Conservation (phyloP, 495 filamentous ascomycete genomes). For the Aspergillus wentii region DNA sequence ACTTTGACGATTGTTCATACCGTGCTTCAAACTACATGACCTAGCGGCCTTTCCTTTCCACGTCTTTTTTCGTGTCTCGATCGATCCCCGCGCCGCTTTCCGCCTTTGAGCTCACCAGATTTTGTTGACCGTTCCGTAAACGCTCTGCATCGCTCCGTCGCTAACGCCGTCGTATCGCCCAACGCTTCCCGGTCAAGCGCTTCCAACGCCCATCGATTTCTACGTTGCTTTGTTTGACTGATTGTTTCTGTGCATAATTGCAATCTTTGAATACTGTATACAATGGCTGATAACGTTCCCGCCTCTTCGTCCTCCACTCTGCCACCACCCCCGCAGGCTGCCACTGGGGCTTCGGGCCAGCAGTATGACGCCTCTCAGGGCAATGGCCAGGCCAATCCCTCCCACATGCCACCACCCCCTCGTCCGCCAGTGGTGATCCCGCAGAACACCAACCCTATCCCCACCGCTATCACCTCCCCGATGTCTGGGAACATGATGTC, state of each 20-base stretch:
- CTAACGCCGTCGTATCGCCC: slow-evolving; percentile 13
- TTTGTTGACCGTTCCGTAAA: slow-evolving; percentile 18
- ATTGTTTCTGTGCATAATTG: slow-evolving; percentile 15
- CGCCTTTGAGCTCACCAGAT: slow-evolving; percentile 17
- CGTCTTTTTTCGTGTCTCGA: slow-evolving; percentile 8
- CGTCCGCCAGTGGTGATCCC: slow-evolving; percentile 86
- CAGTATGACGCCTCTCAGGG: slow-evolving; percentile 61
- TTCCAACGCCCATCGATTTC: slow-evolving; percentile 12
- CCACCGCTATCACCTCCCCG: slow-evolving; percentile 85
- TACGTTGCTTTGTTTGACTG: slow-evolving; percentile 13
- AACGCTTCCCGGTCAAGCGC: slow-evolving; percentile 10
- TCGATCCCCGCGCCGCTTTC: slow-evolving; percentile 19
- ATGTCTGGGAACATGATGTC: slow-evolving; percentile 79
- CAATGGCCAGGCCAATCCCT: slow-evolving; percentile 54
- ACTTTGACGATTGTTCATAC: slow-evolving; percentile 7
- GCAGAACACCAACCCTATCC: slow-evolving; percentile 94
- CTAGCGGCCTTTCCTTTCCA: slow-evolving; percentile 5
- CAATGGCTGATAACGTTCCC: slow-evolving; percentile 65
- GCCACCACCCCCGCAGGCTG: slow-evolving; percentile 60
- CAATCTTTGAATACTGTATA: slow-evolving; percentile 19
- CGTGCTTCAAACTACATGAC: slow-evolving; percentile 4
- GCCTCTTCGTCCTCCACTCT: slow-evolving; percentile 49
- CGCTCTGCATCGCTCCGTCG: slow-evolving; percentile 23
- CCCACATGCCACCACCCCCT: slow-evolving; percentile 91
- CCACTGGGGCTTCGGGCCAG: slow-evolving; percentile 66